These are phyloP conservation scores for Pyrenophora tritici-repentis DNA, from an alignment of 2,329 filamentous ascomycete species.

Conservation along the genomic window DNA sequence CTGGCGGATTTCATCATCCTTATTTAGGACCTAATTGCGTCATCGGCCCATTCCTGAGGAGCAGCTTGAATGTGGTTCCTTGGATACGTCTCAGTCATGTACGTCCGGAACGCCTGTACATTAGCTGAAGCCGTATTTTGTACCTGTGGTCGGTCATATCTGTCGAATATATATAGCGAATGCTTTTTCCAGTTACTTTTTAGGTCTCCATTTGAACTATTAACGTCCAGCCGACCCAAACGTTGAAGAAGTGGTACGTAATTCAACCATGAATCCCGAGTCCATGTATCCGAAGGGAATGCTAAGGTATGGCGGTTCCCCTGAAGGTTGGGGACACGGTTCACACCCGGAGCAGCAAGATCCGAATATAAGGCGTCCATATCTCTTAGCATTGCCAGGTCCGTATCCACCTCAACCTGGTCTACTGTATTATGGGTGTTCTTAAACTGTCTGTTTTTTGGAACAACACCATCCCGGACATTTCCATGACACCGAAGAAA, in stretches of 20 bases:
- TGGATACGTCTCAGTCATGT: background rate
- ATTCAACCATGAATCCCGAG: background rate
- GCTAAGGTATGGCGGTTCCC: too few species aligned
- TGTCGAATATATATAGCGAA: too few species aligned
- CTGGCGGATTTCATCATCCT: background rate
- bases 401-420: background rate
- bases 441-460: background rate
- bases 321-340: too few species aligned
- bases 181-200: too few species aligned
- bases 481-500: slow-evolving; percentile 19
- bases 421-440: background rate
- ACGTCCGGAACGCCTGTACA: background rate
- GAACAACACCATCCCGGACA: slow-evolving; percentile 1
- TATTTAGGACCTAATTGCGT: background rate
- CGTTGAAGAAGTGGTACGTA: background rate
- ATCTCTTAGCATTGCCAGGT: background rate
- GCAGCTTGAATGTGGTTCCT: background rate
- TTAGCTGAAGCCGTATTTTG: too few species aligned
- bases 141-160: too few species aligned
- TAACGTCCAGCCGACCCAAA: background rate
- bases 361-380: too few species aligned
- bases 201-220: background rate
- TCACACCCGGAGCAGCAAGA: too few species aligned
- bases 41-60: background rate
- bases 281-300: too few species aligned